A percentile compares a stretch with the other conserved stretches of the same genome.
Conservation (phyloP, 495 filamentous ascomycete genomes). For the Penicillium tannophilum region DNA sequence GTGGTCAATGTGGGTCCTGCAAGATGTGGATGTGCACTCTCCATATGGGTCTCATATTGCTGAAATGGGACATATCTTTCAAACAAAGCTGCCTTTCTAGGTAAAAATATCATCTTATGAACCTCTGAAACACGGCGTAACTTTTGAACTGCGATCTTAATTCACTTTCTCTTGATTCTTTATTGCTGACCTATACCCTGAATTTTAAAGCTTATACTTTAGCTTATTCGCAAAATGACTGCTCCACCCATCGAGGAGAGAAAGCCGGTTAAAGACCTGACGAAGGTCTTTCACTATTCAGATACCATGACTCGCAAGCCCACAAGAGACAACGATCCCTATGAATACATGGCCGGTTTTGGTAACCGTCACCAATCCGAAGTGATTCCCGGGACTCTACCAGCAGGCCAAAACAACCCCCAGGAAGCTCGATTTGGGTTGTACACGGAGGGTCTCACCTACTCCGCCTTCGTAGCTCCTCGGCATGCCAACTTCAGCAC, state of each 20-base stretch:
- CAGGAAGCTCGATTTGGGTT: constrained; percentile 44
- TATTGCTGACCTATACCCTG: not conserved
- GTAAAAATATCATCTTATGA: too few species aligned
- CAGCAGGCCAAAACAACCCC: constrained; percentile 46
- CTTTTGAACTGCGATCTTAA: too few species aligned
- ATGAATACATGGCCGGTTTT: constrained; percentile 43
- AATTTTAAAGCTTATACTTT: not conserved
- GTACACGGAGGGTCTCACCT: constrained; percentile 64
- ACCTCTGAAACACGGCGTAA: too few species aligned
- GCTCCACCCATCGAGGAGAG: constrained; percentile 26
- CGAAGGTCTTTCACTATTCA: constrained; percentile 47
- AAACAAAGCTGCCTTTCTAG: too few species aligned
- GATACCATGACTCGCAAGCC: constrained; percentile 45
- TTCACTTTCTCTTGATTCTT: not conserved
- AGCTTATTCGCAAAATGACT: not conserved
- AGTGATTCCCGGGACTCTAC: constrained; percentile 44
- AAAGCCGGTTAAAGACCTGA: constrained; percentile 37
- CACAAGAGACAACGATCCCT: constrained; percentile 46
- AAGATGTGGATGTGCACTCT: not conserved
- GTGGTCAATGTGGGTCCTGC: not conserved
- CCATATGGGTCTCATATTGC: not conserved
- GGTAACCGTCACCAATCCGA: constrained; percentile 45
- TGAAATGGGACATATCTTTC: not conserved
- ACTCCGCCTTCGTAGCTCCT: constrained; percentile 51
- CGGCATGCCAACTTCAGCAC: constrained; percentile 42